Percentiles rank a stretch among this genome's conserved stretches.
Evolutionary conservation across 192 early-diverging fungal genomes (phyloP).

Genomic region (Bifiguratus adelaidae): DNA sequence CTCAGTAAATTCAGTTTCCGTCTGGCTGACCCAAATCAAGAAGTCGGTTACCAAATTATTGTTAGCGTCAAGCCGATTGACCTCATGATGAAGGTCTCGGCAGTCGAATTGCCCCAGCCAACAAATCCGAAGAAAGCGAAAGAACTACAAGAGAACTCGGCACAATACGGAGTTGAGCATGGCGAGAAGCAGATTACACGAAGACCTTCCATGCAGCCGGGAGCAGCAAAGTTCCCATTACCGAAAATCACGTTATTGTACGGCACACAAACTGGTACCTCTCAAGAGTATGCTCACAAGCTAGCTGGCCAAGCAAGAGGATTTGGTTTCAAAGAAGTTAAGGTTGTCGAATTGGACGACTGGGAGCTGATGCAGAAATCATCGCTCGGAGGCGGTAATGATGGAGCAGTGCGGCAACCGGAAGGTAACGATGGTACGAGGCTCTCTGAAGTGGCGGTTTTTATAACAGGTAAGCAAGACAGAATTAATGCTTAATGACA

Average conservation of each 20-base stretch:
- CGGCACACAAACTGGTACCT: conserved; percentile 42
- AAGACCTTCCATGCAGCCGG: no score
- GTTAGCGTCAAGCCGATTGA: conserved; percentile 23
- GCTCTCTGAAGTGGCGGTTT: no score
- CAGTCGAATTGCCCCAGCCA: no score
- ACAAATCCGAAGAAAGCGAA: no score
- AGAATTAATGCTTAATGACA: no score
- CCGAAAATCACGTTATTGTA: conserved; percentile 32
- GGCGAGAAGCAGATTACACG: no score
- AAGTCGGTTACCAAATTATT: conserved; percentile 8
- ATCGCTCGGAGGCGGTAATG: background rate
- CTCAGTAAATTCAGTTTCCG: conserved; percentile 31
- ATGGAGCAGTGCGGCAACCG: no score
- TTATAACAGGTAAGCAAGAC: no score
- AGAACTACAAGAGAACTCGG: no score
- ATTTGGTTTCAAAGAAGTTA: conserved; percentile 26
- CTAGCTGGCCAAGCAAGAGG: conserved; percentile 15
- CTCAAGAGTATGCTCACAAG: conserved; percentile 35
- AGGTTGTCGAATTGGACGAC: conserved; percentile 21
- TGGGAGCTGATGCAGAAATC: conserved; percentile 19
- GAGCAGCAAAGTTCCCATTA: conserved; percentile 6
- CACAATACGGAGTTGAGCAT: no score
- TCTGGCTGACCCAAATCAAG: conserved; percentile 8
- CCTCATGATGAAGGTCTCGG: conserved; percentile 20
- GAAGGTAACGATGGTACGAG: no score